Base-by-base conservation (phyloP, 805 yeast species). In the Monosporozyma unispora region DNA sequence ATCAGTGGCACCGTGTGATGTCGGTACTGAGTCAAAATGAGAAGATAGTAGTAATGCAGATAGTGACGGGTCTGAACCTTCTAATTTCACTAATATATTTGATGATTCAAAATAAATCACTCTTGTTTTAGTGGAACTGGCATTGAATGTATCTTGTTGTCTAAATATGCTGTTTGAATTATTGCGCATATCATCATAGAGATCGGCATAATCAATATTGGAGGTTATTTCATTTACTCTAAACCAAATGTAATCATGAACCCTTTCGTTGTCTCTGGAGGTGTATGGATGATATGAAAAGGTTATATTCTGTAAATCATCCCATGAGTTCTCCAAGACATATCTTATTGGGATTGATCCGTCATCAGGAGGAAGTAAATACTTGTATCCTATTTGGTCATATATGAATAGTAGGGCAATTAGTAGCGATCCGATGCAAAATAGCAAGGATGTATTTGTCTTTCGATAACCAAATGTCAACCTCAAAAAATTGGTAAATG, bases 21-120 rank as follows among this genome's bases (percentile, higher is more conserved):
- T 79, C 19, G 96, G 95, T 7, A 89, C 96, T 7, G 91, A 80
- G 68, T 89, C 97, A 59, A 71, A 90, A 68, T 90, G 97, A 4
- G 96, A 89, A 57, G 93, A 83, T 3, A 90, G 62, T 40, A 89
- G 67, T 3, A 89, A 64, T 0, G 89, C 95, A 0, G 84, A 83
- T 46, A 84, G 66, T 0, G 68, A 57, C 0, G 75, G 68, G 47
- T 83, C 70, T 12, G 71, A 61, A 23, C 96, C 96, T 58, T 80
- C 74, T 37, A 90, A 67, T 60, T 84, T 80, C 7, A 82, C 96
- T 39, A 87, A 58, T n/a, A 90, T 69, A 59, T 90, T 90, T 53
- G 86, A 79, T 48, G 91, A 80, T 64, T 90, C 96, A 61, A 78
- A 90, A 67, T 85, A 88, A n/a, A 80, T 70, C 11, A 85, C 74